A percentile compares a stretch with the other conserved stretches of the same genome.
phyloP scores from a whole-genome alignment of 148 eudicot genomes.

The Linanthus parryae region DNA sequence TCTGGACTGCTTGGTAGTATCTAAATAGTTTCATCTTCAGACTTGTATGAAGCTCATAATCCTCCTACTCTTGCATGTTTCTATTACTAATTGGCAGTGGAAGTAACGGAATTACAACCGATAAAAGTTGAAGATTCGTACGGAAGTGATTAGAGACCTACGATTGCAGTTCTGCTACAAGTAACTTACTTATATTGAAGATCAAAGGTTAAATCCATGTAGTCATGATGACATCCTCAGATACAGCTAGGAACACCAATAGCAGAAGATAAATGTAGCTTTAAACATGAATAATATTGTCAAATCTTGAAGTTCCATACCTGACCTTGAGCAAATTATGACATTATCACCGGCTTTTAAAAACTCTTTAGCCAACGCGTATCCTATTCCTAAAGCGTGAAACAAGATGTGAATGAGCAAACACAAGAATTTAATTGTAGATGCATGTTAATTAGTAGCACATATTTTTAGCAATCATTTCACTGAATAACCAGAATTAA shows the following conservation, averaged over 20 bases:
- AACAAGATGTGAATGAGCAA: conserved; percentile 46
- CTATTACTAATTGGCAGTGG: too few species aligned
- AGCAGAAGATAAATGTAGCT: background rate
- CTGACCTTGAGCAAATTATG: conserved; percentile 82
- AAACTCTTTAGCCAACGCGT: conserved; percentile 89
- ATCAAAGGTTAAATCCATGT: background rate
- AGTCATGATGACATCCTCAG: background rate
- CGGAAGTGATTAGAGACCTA: too few species aligned
- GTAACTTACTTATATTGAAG: background rate
- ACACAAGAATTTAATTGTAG: conserved; percentile 64
- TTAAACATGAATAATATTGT: background rate
- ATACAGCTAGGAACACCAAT: background rate
- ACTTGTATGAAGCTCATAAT: too few species aligned
- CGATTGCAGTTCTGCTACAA: background rate
- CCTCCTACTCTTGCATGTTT: too few species aligned
- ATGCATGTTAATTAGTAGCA: too few species aligned
- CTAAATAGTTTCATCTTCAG: too few species aligned
- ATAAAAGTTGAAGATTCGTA: too few species aligned
- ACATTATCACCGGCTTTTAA: conserved; percentile 83
- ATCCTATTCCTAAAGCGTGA: conserved; percentile 68
- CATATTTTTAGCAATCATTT: conserved; percentile 75
- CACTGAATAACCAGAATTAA: too few species aligned
- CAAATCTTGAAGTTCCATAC: conserved; percentile 25
- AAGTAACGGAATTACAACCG: too few species aligned
- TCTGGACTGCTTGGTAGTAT: too few species aligned